Evolutionary conservation across 2,329 filamentous ascomycete species (phyloP).

Genomic region (Pseudogymnoascus destructans): DNA sequence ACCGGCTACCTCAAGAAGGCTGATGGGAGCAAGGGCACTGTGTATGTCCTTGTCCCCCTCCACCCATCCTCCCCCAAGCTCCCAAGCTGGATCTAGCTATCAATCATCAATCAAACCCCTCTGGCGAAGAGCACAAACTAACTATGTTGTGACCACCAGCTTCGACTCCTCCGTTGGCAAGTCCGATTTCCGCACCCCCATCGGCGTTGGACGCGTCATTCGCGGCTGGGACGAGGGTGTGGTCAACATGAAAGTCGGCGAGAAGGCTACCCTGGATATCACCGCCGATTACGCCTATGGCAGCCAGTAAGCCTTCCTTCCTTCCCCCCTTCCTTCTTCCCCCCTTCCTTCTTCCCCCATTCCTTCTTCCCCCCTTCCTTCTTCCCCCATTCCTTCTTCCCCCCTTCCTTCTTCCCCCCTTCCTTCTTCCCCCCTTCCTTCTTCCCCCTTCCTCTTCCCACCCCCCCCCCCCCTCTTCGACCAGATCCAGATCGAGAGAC

Average conservation of each 20-base stretch:
- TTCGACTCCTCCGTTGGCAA: conserved; percentile 80
- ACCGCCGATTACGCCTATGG: conserved; percentile 58
- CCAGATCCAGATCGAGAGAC: too few species aligned
- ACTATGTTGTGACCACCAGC: conserved; percentile 33
- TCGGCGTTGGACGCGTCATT: conserved; percentile 79
- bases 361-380: not conserved
- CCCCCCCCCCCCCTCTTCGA: too few species aligned
- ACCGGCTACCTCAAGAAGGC: conserved; percentile 72
- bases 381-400: too few species aligned
- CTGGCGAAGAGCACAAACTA: conserved; percentile 12
- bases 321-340: not conserved
- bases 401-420: not conserved
- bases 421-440: too few species aligned
- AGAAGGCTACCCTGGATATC: conserved; percentile 79
- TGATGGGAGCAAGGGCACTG: conserved; percentile 49
- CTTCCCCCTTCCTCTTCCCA: not conserved
- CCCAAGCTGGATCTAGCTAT: conserved; percentile 10
- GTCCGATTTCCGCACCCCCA: conserved; percentile 60
- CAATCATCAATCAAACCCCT: not conserved
- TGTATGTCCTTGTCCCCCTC: conserved; percentile 40
- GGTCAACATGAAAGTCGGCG: conserved; percentile 71
- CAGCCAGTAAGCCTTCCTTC: conserved; percentile 34
- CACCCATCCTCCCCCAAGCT: too few species aligned
- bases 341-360: not conserved
- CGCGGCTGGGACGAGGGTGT: conserved; percentile 82